Evolutionary conservation across 78 protist species (phyloP).

Genomic region (Dictyostelium firmibasis): DNA sequence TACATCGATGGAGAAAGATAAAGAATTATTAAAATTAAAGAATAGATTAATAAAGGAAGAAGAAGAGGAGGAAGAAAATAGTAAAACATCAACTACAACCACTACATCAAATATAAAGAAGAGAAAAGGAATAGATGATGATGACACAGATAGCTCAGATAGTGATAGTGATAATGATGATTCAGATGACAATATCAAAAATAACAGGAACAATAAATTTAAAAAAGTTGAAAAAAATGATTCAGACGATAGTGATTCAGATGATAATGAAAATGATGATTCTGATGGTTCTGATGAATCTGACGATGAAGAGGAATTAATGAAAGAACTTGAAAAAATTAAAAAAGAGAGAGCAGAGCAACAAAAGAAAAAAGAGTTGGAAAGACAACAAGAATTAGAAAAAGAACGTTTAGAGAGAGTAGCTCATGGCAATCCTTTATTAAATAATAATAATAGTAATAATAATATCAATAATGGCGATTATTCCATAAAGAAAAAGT

Average conservation of each 20-base stretch:
- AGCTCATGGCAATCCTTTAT: slow-evolving; percentile 42
- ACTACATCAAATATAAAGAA: not conserved
- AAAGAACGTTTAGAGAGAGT: slow-evolving; percentile 25
- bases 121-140: slow-evolving; percentile 54
- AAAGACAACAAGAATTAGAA: slow-evolving; percentile 8
- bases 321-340: slow-evolving; percentile 63
- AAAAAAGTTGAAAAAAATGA: not conserved
- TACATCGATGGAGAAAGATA: not conserved
- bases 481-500: slow-evolving; percentile 66
- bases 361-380: slow-evolving; percentile 47
- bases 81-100: slow-evolving; percentile 18
- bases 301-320: slow-evolving; percentile 71
- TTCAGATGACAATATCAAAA: not conserved
- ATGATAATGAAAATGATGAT: not conserved
- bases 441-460: slow-evolving; percentile 23
- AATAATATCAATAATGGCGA: not conserved
- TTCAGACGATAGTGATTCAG: not conserved
- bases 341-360: slow-evolving; percentile 61
- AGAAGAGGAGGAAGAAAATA: not conserved
- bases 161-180: not conserved
- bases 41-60: slow-evolving; percentile 11
- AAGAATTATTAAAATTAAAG: slow-evolving; percentile 35
- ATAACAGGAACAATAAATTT: not conserved
- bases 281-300: slow-evolving; percentile 22
- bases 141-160: slow-evolving; percentile 66